Base-by-base conservation (phyloP, 2,329 filamentous ascomycete genomes). In the Aspergillus brasiliensis region DNA sequence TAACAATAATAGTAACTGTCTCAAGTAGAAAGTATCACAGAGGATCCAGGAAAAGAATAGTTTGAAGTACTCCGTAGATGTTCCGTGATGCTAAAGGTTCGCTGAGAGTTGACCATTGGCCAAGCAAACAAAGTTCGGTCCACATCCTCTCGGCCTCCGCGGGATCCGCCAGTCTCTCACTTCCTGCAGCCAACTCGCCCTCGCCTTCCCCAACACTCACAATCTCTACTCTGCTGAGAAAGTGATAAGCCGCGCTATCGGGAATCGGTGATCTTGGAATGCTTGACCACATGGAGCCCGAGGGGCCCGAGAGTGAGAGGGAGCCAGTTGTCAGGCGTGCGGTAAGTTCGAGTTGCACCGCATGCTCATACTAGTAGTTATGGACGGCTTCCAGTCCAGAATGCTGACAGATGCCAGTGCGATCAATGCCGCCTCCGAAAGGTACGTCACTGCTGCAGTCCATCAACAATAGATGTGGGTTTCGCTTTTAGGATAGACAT, bases 361-460 rank as follows among this genome's bases (percentile, higher is more conserved):
- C 42, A 27, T 42, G 37, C 25, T 11, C 56, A 21, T 23, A 46
- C 15, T 19, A 31, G n/a, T 19, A 31, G n/a, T 51, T 19, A 17
- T 23, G 27, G 37, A 25, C 13, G 38, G 15, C 15, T 15, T 15
- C 17, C 25, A 17, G 28, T 46, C 8, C 8, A 42, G 17, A 31
- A 44, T 47, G 54, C 60, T 62, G 52, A 65, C 28, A 25, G 51
- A 44, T 19, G 37, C 25, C 62, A 75, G 73, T 75, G 73, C 58
- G 73, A 75, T 55, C 73, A 75, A 65, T 75, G 73, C 31, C 72
- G 73, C 11, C 51, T 67, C 21, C 63, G 73, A 64, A 75, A 75
- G 66, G 73, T 75, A 66, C 51, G 44, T 17, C 19, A 23, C n/a
- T n/a, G 6, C 27, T 15, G 25, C 19, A 21, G 5, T 48, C 31